Conservation (phyloP, 805 yeast genomes). For the Pichia californica region DNA sequence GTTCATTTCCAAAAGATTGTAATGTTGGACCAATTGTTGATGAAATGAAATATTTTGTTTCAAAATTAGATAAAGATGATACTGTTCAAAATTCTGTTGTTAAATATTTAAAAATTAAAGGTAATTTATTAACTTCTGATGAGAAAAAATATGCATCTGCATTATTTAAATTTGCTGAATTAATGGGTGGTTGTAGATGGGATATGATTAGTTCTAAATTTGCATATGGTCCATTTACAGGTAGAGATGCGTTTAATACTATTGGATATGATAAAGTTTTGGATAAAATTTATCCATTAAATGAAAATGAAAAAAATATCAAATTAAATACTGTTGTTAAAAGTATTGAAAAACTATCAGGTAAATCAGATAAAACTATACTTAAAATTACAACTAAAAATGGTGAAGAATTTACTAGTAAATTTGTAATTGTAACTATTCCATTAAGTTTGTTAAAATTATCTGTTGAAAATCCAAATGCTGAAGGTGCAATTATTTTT, state of each 20-base stretch:
- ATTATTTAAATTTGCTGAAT: slow-evolving; percentile 23
- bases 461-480: slow-evolving; percentile 18
- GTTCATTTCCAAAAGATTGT: slow-evolving; percentile 18
- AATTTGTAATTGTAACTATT: slow-evolving; percentile 42
- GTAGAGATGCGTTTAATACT: slow-evolving; percentile 28
- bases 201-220: slow-evolving; percentile 24
- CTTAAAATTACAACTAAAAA: slow-evolving; percentile 14
- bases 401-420: slow-evolving; percentile 18
- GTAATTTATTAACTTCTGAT: slow-evolving; percentile 17
- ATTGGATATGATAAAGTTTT: slow-evolving; percentile 25
- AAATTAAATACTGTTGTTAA: slow-evolving; percentile 18
- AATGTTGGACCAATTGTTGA: slow-evolving; percentile 31
- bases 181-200: slow-evolving; percentile 27
- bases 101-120: slow-evolving; percentile 19
- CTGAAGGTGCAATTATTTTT: slow-evolving; percentile 25
- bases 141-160: slow-evolving; percentile 27
- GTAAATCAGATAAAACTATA: slow-evolving; percentile 7
- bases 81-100: slow-evolving; percentile 23
- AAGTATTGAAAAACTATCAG: slow-evolving; percentile 22
- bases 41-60: slow-evolving; percentile 23
- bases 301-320: slow-evolving; percentile 16
- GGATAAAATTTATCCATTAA: slow-evolving; percentile 27
- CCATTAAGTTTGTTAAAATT: slow-evolving; percentile 42
- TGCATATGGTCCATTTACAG: slow-evolving; percentile 22
- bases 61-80: slow-evolving; percentile 28